Evolutionary conservation across 2,329 filamentous ascomycete genomes (phyloP).

Genomic region (Tolypocladium paradoxum): DNA sequence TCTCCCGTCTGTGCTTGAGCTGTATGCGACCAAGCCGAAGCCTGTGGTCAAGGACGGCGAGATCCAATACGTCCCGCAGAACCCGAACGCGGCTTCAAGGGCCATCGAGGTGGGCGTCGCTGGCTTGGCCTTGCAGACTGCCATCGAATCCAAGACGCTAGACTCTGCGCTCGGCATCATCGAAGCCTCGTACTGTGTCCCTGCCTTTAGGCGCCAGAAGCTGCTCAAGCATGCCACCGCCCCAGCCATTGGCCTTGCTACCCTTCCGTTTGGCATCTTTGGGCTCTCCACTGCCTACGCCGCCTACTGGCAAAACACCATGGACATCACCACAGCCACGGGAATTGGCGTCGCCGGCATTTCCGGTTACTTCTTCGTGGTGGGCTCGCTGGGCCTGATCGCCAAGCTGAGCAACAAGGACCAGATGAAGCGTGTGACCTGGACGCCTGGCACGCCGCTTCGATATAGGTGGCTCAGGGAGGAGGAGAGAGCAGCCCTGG

Average conservation of each 20-base stretch:
- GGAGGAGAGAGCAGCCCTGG: constrained; percentile 78
- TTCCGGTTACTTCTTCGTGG: constrained; percentile 72
- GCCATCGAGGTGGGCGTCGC: constrained; percentile 65
- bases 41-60: constrained; percentile 50
- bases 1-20: constrained; percentile 66
- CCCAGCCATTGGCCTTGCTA: constrained; percentile 44
- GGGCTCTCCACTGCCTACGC: constrained; percentile 47
- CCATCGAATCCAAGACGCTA: constrained; percentile 70
- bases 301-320: constrained; percentile 46
- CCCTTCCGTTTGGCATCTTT: constrained; percentile 60
- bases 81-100: constrained; percentile 57
- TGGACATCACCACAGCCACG: constrained; percentile 66
- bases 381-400: constrained; percentile 70
- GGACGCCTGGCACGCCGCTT: constrained; percentile 72
- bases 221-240: constrained; percentile 52
- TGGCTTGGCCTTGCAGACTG: constrained; percentile 63
- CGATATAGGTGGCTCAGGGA: constrained; percentile 78
- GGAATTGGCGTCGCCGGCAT: constrained; percentile 71
- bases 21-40: constrained; percentile 76
- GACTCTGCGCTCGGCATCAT: constrained; percentile 67
- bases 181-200: constrained; percentile 55
- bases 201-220: constrained; percentile 57
- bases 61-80: constrained; percentile 49
- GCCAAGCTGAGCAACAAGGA: constrained; percentile 83
- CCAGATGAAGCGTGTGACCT: constrained; percentile 89